phyloP scores from a whole-genome alignment of 176 grass and related monocot genomes.

The Poa pratensis region DNA sequence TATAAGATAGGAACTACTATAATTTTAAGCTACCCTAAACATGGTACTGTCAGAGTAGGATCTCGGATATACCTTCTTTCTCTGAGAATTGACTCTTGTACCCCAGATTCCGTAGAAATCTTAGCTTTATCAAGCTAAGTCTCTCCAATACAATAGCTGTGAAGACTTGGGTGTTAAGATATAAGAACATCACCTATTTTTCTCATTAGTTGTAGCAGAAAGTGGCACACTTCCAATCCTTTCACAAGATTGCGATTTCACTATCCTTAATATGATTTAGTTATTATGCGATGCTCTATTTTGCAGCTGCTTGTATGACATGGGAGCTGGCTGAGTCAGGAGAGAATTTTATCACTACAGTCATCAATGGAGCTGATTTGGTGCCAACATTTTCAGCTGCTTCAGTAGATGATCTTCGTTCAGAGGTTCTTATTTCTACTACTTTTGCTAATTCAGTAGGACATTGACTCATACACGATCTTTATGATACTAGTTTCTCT shows the following conservation, averaged over 20 bases:
- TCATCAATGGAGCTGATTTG: conserved; percentile 96
- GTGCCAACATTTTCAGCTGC: conserved; percentile 95
- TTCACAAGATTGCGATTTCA: conserved; percentile 11
- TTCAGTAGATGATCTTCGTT: conserved; percentile 93
- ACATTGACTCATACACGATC: background rate
- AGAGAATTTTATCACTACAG: conserved; percentile 85
- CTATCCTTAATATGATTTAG: conserved; percentile 2
- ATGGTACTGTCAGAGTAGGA: conserved; percentile 2
- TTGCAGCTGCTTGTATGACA: conserved; percentile 95
- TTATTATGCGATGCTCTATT: conserved; percentile 30
- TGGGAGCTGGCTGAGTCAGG: conserved; percentile 98
- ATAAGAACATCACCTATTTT: background rate
- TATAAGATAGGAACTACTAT: background rate
- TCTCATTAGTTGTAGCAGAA: background rate
- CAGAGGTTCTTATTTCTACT: conserved; percentile 63
- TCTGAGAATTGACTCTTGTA: conserved; percentile 15
- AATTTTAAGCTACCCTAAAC: conserved; percentile 13
- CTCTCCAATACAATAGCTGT: conserved; percentile 6
- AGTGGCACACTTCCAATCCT: background rate
- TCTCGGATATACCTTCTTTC: background rate
- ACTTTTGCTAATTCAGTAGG: background rate
- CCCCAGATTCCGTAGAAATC: background rate
- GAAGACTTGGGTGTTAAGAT: background rate
- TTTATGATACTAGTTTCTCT: background rate
- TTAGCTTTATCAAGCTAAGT: background rate